Evolutionary conservation across 257 asterid genomes (phyloP).

Genomic region (Petrea volubilis): DNA sequence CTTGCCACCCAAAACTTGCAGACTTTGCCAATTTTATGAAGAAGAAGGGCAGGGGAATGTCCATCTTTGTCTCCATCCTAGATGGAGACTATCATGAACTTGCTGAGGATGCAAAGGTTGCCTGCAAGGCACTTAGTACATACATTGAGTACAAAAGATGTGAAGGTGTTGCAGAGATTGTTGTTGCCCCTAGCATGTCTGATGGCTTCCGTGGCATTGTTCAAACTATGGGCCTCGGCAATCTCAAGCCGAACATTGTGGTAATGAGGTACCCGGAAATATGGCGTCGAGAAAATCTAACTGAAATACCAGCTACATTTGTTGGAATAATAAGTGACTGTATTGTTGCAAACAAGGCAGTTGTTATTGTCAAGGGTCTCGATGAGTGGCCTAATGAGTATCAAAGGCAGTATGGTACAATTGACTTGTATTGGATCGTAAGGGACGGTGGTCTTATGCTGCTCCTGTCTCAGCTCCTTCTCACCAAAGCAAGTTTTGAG

Average conservation of each 20-base stretch:
- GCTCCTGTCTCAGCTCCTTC: conserved; percentile 92
- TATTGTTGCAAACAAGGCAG: conserved; percentile 96
- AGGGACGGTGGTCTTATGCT: conserved; percentile 98
- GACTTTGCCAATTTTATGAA: conserved; percentile 97
- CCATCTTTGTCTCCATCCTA: conserved; percentile 86
- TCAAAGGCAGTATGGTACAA: conserved; percentile 91
- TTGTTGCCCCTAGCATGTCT: conserved; percentile 92
- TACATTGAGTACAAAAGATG: conserved; percentile 90
- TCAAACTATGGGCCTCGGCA: conserved; percentile 98
- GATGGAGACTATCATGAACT: conserved; percentile 94
- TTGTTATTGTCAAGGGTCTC: conserved; percentile 91
- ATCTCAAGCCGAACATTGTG: conserved; percentile 89
- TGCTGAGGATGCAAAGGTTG: conserved; percentile 95
- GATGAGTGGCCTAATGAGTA: conserved; percentile 99
- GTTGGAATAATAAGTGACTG: conserved; percentile 93
- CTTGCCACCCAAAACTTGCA: conserved; percentile 99
- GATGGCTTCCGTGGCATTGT: conserved; percentile 95
- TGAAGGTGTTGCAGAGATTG: conserved; percentile 99
- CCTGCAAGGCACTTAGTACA: conserved; percentile 84
- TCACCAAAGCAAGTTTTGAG: conserved; percentile 89
- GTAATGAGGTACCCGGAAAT: conserved; percentile 98
- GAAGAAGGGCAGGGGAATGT: conserved; percentile 99
- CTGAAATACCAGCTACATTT: conserved; percentile 85
- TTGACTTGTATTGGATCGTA: conserved; percentile 95
- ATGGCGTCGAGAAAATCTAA: conserved; percentile 93